phyloP scores from a whole-genome alignment of 2,329 filamentous ascomycete species.

The Zelopaecilomyces penicillatus region DNA sequence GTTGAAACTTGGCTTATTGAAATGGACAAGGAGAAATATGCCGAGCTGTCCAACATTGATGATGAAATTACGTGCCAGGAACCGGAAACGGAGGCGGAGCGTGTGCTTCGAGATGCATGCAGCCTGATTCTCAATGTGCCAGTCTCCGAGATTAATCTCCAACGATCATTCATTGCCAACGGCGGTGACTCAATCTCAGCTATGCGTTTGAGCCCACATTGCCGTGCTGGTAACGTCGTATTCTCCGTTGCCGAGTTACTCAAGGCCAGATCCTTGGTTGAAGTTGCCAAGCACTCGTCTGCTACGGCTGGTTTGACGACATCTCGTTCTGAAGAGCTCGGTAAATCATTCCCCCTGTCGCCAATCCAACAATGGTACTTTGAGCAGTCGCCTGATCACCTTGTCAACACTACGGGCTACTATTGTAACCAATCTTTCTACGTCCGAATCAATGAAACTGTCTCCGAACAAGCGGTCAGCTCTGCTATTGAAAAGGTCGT shows the following conservation, averaged over 20 bases:
- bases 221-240: not conserved
- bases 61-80: not conserved
- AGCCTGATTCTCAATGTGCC: not conserved
- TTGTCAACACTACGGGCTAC: not conserved
- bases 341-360: constrained; percentile 6
- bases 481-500: too few species aligned
- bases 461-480: not conserved
- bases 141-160: not conserved
- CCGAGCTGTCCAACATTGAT: not conserved
- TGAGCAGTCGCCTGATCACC: not conserved
- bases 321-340: not conserved
- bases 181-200: constrained; percentile 35
- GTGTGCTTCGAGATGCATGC: not conserved
- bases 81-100: too few species aligned
- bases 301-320: not conserved
- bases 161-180: constrained; percentile 26
- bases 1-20: not conserved
- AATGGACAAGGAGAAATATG: not conserved
- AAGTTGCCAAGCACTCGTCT: not conserved
- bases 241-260: not conserved
- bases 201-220: constrained; percentile 19
- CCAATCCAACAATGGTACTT: constrained; percentile 11
- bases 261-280: not conserved
- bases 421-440: constrained; percentile 12
- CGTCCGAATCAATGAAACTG: not conserved